These are phyloP conservation scores for Paramecium pentaurelia DNA, from an alignment of 73 alveolate species.

Conservation along the genomic window DNA sequence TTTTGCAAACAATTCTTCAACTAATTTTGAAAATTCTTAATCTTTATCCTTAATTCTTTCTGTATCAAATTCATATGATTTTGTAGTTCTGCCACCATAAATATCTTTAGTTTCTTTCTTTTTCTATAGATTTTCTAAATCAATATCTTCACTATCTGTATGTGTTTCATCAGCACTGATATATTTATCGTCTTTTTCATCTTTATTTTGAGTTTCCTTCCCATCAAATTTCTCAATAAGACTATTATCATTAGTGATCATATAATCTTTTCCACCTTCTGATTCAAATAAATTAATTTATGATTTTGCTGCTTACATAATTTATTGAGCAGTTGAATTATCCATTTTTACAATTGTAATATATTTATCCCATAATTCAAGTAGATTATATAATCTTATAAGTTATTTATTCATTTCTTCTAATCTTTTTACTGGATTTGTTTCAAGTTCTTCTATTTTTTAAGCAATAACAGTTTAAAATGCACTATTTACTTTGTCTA, in stretches of 20 bases:
- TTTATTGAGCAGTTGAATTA: not conserved
- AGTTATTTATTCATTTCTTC: slow-evolving; percentile 34
- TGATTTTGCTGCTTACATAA: not conserved
- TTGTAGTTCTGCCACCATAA: not conserved
- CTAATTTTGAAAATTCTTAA: not conserved
- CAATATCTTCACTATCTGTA: slow-evolving; percentile 44
- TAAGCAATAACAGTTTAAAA: not conserved
- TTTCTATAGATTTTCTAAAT: not conserved
- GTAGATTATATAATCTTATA: slow-evolving; percentile 9
- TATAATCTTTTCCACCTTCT: not conserved
- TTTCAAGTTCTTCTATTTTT: not conserved
- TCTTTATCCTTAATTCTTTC: not conserved
- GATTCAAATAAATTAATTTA: not conserved
- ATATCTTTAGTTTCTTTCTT: not conserved
- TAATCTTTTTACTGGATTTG: not conserved
- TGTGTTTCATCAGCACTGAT: slow-evolving; percentile 42
- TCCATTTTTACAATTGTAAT: slow-evolving; percentile 9
- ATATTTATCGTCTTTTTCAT: slow-evolving; percentile 11
- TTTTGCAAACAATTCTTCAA: not conserved
- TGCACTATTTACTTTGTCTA: slow-evolving; percentile 1
- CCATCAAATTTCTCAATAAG: not conserved
- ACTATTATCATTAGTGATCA: not conserved
- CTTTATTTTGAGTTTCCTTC: not conserved
- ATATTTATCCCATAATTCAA: slow-evolving; percentile 36
- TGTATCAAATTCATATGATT: not conserved